phyloP scores from a whole-genome alignment of 2,329 filamentous ascomycete genomes.

The Venturia oleaginea region DNA sequence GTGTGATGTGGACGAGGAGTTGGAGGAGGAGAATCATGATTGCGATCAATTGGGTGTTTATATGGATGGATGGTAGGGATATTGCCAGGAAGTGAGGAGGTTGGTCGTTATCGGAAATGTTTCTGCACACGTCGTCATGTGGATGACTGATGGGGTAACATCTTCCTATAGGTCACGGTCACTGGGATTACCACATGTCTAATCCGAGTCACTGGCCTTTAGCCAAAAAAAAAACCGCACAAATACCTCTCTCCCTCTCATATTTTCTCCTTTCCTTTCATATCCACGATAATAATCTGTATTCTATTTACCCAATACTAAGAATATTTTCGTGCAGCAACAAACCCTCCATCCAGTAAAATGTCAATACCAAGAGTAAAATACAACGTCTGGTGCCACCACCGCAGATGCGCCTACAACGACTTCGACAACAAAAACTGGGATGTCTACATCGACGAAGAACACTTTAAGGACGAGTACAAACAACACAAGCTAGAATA shows the following conservation, averaged over 20 bases:
- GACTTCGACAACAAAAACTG: too few species aligned
- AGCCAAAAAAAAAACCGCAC: background rate
- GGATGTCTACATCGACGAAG: too few species aligned
- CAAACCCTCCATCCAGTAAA: too few species aligned
- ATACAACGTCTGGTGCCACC: too few species aligned
- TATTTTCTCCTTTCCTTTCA: background rate
- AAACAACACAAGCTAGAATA: too few species aligned
- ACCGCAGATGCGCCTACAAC: too few species aligned
- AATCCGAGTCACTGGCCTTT: too few species aligned
- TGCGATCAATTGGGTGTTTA: constrained; percentile 26
- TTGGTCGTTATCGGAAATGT: too few species aligned
- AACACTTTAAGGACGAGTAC: too few species aligned
- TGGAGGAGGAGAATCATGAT: constrained; percentile 27
- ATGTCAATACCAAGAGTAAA: too few species aligned
- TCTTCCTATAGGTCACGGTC: background rate
- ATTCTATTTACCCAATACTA: background rate
- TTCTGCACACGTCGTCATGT: background rate
- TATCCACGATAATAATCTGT: background rate
- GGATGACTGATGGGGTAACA: background rate
- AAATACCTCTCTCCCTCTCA: background rate
- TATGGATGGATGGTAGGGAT: constrained; percentile 26
- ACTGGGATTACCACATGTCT: too few species aligned
- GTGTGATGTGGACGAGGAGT: constrained; percentile 28
- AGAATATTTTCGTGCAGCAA: background rate
- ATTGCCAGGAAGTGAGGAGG: constrained; percentile 25